phyloP scores from a whole-genome alignment of 345 rosid species.

The Salix viminalis region DNA sequence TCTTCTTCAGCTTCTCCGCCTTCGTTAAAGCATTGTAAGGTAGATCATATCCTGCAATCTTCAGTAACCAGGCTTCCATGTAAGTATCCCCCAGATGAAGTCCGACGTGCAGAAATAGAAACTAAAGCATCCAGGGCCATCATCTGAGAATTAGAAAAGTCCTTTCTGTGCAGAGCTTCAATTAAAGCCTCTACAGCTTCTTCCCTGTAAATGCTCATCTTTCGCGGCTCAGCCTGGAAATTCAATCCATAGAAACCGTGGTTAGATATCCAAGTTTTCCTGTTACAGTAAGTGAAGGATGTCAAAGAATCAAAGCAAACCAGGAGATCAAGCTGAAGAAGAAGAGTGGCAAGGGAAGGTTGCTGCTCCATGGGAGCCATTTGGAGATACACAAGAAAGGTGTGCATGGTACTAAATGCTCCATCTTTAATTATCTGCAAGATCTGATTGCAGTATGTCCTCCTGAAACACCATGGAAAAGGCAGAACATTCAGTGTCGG shows the following conservation, averaged over 20 bases:
- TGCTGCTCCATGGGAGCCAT: constrained; percentile 66
- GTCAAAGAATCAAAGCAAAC: constrained; percentile 25
- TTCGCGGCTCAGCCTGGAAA: constrained; percentile 53
- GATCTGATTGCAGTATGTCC: constrained; percentile 46
- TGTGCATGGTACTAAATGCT: constrained; percentile 63
- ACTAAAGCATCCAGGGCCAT: constrained; percentile 45
- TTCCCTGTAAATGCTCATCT: constrained; percentile 78
- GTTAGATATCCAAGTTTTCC: neutral
- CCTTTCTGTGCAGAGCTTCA: constrained; percentile 52
- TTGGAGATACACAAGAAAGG: constrained; percentile 66
- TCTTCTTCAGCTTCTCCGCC: constrained; percentile 25
- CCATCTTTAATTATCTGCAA: constrained; percentile 56
- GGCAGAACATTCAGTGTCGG: neutral
- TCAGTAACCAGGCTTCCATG: constrained; percentile 57
- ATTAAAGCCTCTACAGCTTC: constrained; percentile 54
- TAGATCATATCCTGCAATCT: constrained; percentile 49
- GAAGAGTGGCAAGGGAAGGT: constrained; percentile 53
- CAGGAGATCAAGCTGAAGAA: constrained; percentile 68
- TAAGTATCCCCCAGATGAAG: constrained; percentile 41
- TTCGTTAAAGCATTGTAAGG: constrained; percentile 47
- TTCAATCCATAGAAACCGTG: constrained; percentile 4
- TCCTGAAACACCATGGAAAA: constrained; percentile 32
- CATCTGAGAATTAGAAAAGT: constrained; percentile 51
- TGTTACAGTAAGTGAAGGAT: neutral
- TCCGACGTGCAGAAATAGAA: constrained; percentile 47